Evolutionary conservation across 2,329 filamentous ascomycete genomes (phyloP), one percentile per base, ranked within the genome.

Genomic region (Lomentospora prolificans): DNA sequence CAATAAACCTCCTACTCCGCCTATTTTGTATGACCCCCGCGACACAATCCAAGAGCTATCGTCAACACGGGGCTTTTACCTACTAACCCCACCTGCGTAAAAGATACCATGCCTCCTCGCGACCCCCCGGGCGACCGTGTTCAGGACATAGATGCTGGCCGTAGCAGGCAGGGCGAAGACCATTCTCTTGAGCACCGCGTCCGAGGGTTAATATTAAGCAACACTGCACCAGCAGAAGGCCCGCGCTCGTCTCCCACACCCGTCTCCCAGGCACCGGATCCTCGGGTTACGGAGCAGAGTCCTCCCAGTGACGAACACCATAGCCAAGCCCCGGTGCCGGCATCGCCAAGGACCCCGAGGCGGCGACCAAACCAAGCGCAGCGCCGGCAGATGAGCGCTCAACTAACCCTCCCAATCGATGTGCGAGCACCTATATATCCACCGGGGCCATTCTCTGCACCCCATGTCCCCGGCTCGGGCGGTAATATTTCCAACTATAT

Each of bases 361-460:
- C 82, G 76, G 61, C 78, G 81, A 22, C 76, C 72, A 2, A 86
- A 86, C 58, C 82, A 86, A 63, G 81, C 82, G 1, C 79, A 85
- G 61, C 74, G 82, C 51, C 76, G 82, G 22, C 80, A 84, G 62
- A 81, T 84, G 78, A 82, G 75, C 56, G 74, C 80, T 3, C 77
- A 84, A 60, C 62, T 83, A 17, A 75, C 78, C 0, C 77, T 84
- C 50, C 74, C 79, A 3, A 72, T 84, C 53, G 78, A 82, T 58
- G 66, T 73, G 10, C 72, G 73, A 17, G 56, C 62, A n/a, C 63
- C 53, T 59, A 66, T 55, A 54, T 4, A 25, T 17, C 33, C 31
- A n/a, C 17, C 17, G 28, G 41, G 25, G 5, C 50, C 55, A 6
- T 27, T 4, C 30, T 55, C 53, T 9, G 53, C 53, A n/a, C 27